Evolutionary conservation across 164 flowering plant species (phyloP), one percentile per base, ranked within the genome.

Genomic region (Euptelea pleiosperma): DNA sequence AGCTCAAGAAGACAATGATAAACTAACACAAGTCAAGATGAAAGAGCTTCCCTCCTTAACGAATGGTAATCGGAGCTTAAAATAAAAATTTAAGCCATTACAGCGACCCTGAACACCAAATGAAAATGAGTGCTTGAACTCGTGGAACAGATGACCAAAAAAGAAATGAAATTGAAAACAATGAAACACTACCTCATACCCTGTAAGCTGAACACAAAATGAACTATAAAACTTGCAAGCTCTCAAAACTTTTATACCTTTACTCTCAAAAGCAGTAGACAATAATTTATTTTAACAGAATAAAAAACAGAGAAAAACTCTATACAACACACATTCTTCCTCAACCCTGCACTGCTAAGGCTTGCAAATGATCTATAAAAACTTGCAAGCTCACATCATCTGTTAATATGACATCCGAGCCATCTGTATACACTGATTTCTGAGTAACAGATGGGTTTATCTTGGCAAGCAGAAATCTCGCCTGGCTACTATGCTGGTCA

Each of bases 401-500:
- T 15, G 97, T 87, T 30, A 89, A 76, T 67, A 89, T 76, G 30
- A 87, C 31, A 30, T 93, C 98, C 2, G 82, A 70, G 0, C 86
- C 85, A 6, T 71, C 77, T 4, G 71, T 58, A 66, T 77, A 64
- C 0, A 59, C 64, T 2, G 92, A 77, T 11, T 82, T 76, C 61
- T 89, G 96, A 21, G 96, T 87, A 50, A 81, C 77, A 50, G 96
- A 93, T 1, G 99, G 99, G 56, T 90, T 93, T 72, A 93, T 49
- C 68, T 86, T 93, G 28, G 99, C 99, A 31, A 93, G 89, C 58
- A 90, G 79, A 74, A 90, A 87, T 65, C 98, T 77, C 3, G 98
- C 93, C 76, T 89, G 93, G 61, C 94, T 86, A 69, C 96, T 51
- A 62, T 93, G 85, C 57, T 93, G 99, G 61, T 90, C 87, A 57